A percentile compares a stretch with the other conserved stretches of the same genome.
These are phyloP conservation scores for Podospora conica DNA, from an alignment of 495 filamentous ascomycete species.

Conservation along the genomic window DNA sequence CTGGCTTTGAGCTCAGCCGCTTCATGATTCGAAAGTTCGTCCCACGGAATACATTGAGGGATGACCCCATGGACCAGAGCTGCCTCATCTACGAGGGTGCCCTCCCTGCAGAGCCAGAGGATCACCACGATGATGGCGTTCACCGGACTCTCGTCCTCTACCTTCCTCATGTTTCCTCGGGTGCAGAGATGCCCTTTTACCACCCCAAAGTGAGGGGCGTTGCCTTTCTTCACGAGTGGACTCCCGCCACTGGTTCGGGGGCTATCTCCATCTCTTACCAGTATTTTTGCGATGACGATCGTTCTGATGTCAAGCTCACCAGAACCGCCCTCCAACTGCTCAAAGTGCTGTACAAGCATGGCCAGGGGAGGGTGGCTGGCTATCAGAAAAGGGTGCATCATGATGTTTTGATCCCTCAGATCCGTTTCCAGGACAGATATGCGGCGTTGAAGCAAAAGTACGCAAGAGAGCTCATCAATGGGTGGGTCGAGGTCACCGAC, in stretches of 20 bases:
- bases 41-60: slow-evolving; percentile 71
- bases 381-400: slow-evolving; percentile 71
- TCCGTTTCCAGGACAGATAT: slow-evolving; percentile 73
- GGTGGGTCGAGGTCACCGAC: slow-evolving; percentile 82
- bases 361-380: slow-evolving; percentile 52
- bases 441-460: slow-evolving; percentile 71
- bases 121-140: slow-evolving; percentile 5
- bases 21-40: slow-evolving; percentile 68
- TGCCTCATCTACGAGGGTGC: slow-evolving; percentile 57
- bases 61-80: slow-evolving; percentile 69
- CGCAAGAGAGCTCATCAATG: slow-evolving; percentile 55
- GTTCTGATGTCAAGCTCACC: slow-evolving; percentile 47
- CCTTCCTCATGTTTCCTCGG: slow-evolving; percentile 59
- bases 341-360: slow-evolving; percentile 68
- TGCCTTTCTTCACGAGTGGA: slow-evolving; percentile 66
- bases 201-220: slow-evolving; percentile 68
- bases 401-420: slow-evolving; percentile 69
- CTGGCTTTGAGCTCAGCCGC: slow-evolving; percentile 23
- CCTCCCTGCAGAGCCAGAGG: slow-evolving; percentile 8
- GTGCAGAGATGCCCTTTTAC: slow-evolving; percentile 72
- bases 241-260: slow-evolving; percentile 33
- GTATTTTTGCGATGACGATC: slow-evolving; percentile 47
- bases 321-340: slow-evolving; percentile 68
- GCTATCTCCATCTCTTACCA: slow-evolving; percentile 62
- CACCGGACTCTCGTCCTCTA: slow-evolving; percentile 63